Conservation (phyloP, 768 basidiomycete species). For the Roridomyces roridus region DNA sequence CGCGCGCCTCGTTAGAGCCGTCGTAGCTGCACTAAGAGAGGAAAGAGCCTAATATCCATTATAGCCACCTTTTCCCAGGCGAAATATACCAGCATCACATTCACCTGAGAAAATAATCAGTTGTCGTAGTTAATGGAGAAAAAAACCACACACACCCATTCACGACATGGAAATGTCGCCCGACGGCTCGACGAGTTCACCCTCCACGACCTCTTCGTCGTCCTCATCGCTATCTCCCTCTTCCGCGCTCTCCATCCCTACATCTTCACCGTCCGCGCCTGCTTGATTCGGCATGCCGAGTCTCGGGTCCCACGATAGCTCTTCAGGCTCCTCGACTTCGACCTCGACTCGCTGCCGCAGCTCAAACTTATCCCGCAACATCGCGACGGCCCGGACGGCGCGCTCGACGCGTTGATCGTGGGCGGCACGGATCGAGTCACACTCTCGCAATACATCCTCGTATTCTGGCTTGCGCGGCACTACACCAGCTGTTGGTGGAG, state of each 20-base stretch:
- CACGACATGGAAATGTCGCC: no score
- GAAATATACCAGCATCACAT: no score
- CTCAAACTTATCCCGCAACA: conserved; percentile 81
- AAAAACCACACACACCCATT: no score
- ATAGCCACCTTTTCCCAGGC: no score
- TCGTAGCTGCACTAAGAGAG: no score
- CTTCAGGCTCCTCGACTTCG: conserved; percentile 80
- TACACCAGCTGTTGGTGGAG: conserved; percentile 28
- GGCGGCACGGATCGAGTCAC: conserved; percentile 66
- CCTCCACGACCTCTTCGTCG: conserved; percentile 40
- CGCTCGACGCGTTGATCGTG: conserved; percentile 81
- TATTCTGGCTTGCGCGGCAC: conserved; percentile 52
- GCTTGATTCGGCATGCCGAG: conserved; percentile 29
- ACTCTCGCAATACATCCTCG: conserved; percentile 71
- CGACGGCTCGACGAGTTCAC: conserved; percentile 22
- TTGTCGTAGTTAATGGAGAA: no score
- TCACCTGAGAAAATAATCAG: no score
- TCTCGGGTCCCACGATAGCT: conserved; percentile 73
- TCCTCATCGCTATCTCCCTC: conserved; percentile 47
- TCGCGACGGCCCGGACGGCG: conserved; percentile 77
- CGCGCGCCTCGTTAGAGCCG: no score
- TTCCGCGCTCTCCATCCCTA: conserved; percentile 34
- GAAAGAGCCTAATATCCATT: no score
- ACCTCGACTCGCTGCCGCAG: conserved; percentile 85
- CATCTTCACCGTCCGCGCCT: conserved; percentile 17